phyloP scores from a whole-genome alignment of 257 asterid genomes.

The Lavandula angustifolia region DNA sequence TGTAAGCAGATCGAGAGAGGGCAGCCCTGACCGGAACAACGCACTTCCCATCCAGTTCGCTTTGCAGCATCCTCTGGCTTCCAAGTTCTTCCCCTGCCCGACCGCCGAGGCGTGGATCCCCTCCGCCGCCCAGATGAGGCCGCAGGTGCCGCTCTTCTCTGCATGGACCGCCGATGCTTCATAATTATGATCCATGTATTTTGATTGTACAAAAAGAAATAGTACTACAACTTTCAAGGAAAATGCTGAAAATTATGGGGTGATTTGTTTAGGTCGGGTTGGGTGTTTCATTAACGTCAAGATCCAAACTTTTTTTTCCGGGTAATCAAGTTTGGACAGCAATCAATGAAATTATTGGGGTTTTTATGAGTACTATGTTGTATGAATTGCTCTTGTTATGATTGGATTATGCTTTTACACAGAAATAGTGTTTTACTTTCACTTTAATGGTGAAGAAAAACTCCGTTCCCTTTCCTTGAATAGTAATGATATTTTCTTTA shows the following conservation, averaged over 20 bases:
- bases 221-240: conserved; percentile 23
- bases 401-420: background rate
- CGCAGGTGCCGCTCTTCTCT: conserved; percentile 75
- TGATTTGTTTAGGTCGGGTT: conserved; percentile 32
- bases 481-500: background rate
- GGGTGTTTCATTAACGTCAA: background rate
- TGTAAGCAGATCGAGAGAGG: conserved; percentile 66
- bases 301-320: conserved; percentile 28
- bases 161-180: conserved; percentile 91
- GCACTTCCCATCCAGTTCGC: conserved; percentile 37
- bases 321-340: conserved; percentile 30
- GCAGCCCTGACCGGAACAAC: conserved; percentile 55
- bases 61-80: conserved; percentile 43
- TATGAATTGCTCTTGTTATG: conserved; percentile 19
- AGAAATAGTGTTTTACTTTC: conserved; percentile 15
- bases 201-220: conserved; percentile 30
- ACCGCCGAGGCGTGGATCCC: conserved; percentile 57
- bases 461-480: conserved; percentile 11
- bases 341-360: conserved; percentile 36
- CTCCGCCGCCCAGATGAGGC: conserved; percentile 58
- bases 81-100: conserved; percentile 47
- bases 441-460: conserved; percentile 2
- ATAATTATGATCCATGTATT: conserved; percentile 19
- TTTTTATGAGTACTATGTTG: conserved; percentile 34
- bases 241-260: conserved; percentile 29